These are phyloP conservation scores for Petunia axillaris DNA, from an alignment of 257 asterid species.

Conservation along the genomic window DNA sequence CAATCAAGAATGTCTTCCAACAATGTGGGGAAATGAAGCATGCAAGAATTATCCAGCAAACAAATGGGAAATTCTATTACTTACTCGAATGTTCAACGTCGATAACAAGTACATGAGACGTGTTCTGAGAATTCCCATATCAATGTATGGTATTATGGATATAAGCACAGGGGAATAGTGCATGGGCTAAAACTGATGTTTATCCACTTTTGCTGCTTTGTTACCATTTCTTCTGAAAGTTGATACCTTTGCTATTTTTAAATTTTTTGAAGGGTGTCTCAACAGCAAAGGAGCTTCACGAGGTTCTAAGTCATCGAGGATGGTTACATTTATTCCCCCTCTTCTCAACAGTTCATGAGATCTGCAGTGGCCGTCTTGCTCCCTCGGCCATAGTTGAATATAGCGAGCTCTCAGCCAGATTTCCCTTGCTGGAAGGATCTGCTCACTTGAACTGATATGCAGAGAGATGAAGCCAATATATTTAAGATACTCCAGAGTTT, in stretches of 20 bases:
- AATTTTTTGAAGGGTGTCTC: slow-evolving; percentile 68
- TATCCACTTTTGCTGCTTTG: background rate
- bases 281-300: slow-evolving; percentile 85
- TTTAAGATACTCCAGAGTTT: slow-evolving; percentile 21
- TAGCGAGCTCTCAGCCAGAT: slow-evolving; percentile 61
- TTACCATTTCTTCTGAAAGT: background rate
- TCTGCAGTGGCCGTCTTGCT: slow-evolving; percentile 75
- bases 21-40: background rate
- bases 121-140: background rate
- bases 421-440: slow-evolving; percentile 54
- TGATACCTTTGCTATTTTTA: slow-evolving; percentile 7
- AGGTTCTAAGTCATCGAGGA: slow-evolving; percentile 72
- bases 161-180: background rate
- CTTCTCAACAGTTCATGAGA: slow-evolving; percentile 86
- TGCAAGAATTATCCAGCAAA: background rate
- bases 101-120: background rate
- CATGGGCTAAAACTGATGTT: background rate
- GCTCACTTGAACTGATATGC: slow-evolving; percentile 36
- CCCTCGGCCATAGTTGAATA: slow-evolving; percentile 76
- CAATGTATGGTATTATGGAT: background rate
- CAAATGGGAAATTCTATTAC: background rate
- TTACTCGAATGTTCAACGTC: background rate
- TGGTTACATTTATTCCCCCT: slow-evolving; percentile 92
- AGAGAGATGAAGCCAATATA: background rate
- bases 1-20: background rate